Percentiles rank a stretch among this genome's conserved stretches.
Evolutionary conservation across 2,329 filamentous ascomycete species (phyloP).

Genomic region (Apiospora malaysiana): DNA sequence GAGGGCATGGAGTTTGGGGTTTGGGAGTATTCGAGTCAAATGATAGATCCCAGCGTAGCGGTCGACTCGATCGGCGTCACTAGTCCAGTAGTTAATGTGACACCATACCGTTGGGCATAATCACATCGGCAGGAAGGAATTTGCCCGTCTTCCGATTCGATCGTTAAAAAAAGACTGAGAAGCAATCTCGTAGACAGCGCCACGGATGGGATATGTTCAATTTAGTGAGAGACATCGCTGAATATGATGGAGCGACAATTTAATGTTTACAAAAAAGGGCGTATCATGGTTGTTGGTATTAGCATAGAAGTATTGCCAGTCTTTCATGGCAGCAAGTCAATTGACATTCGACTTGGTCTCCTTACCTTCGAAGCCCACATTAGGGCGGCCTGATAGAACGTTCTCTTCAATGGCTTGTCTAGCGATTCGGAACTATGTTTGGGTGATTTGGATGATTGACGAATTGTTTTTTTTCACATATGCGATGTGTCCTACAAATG

Average conservation of each 20-base stretch:
- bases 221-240: not conserved
- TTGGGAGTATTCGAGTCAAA: not conserved
- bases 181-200: not conserved
- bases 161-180: not conserved
- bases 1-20: not conserved
- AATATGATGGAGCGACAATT: not conserved
- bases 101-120: not conserved
- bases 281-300: not conserved
- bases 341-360: not conserved
- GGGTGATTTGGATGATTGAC: no score
- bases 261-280: no score
- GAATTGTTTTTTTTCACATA: no score
- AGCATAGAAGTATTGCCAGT: not conserved
- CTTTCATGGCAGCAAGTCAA: no score
- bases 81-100: no score
- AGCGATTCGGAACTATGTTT: no score
- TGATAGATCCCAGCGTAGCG: not conserved
- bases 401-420: no score
- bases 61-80: not conserved
- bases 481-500: no score
- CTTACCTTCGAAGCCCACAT: no score
- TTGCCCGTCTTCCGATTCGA: not conserved
- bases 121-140: not conserved
- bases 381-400: no score
- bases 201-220: no score